Base-by-base conservation (phyloP, 495 filamentous ascomycete species). In the Penicillium bovifimosum region DNA sequence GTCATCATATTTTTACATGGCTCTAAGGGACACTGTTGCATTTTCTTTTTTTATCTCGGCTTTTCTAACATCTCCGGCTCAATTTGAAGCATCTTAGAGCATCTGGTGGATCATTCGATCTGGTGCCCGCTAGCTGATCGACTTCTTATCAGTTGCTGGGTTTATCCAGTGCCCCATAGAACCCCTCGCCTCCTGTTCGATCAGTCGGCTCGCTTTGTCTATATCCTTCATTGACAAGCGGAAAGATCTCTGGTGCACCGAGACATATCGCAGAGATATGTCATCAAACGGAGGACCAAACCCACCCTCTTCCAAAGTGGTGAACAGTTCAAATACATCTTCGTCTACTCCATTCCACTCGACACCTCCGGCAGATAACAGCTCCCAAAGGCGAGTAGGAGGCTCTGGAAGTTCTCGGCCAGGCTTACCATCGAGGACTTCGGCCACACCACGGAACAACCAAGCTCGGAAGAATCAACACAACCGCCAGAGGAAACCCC, bases 381-480 rank as follows among this genome's bases (percentile, higher is more conserved):
- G 87, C 33, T 75, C 76, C 32, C 83, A 86, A 62, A 73, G 82
- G 62, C 80, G 85, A 51, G 66, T 69, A 41, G 83, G 85, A 46
- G 79, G 79, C 41, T 83, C 82, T 29, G 81, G 85, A 48, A 83
- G 78, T 58, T 79, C 79, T 63, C 80, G 84, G 34, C 74, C 82
- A 45, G 82, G 81, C 39, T 72, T 82, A 13, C 76, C 73, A 11
- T 76, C 83, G 39, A 78, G 81, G 33, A 66, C 62, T 31, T 64
- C 76, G 6, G 70, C 73, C 16, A 68, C 79, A 28, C 65, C 78
- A 38, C 76, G 88, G 54, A 96, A 91, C 71, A 83, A 78, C 49
- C 92, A 96, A 73, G 71, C 71, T 20, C 71, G 78, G 45, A 84
- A 84, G 69, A 89, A 82, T 66, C 88, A 88, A 65, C 88, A 96